Evolutionary conservation across 2,329 filamentous ascomycete species (phyloP), one percentile per base, ranked within the genome.

Genomic region (Talaromyces sp.): DNA sequence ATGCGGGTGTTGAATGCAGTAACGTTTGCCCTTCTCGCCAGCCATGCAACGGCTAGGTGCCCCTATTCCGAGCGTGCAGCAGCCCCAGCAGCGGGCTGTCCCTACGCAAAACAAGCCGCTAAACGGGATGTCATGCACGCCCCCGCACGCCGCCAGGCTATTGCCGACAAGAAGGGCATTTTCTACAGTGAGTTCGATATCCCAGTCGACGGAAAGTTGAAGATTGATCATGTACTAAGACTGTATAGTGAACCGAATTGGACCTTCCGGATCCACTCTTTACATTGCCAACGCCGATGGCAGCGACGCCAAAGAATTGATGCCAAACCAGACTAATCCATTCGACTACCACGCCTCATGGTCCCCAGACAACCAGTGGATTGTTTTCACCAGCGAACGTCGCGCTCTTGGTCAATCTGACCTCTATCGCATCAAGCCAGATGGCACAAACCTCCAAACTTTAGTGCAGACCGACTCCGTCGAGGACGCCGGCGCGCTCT

Each of bases 321-420:
- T 81, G 43, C 66, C 69, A 7, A 64, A 75, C 22, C 70, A 72
- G 3, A 39, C 49, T 45, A 57, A 39, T n/a, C 33, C 68, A 7
- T 80, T 75, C 66, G 79, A 81, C 31, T 81, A 79, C 64, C 79
- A 81, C 59, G 76, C 73, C 8, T 69, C 68, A 3, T 81, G 75
- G 63, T 80, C 78, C 0, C 70, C 75, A 0, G 78, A 80, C 56
- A 75, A 77, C 5, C 50, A 79, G 66, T 79, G 75, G 73, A 74
- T 81, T 49, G 73, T 72, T 3, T 81, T 81, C 66, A 81, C 77
- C 2, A 74, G 70, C 19, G 78, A 81, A 69, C 75, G 78, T 2
- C 72, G 71, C 39, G 79, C 73, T 10, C 77, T 79, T 59, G 79
- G 79, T 2, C 73, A 81, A 27, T 74, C 77, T 1, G 79, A 81